phyloP scores from a whole-genome alignment of 139 green algal genomes.

The Chlamydomonas eustigma region DNA sequence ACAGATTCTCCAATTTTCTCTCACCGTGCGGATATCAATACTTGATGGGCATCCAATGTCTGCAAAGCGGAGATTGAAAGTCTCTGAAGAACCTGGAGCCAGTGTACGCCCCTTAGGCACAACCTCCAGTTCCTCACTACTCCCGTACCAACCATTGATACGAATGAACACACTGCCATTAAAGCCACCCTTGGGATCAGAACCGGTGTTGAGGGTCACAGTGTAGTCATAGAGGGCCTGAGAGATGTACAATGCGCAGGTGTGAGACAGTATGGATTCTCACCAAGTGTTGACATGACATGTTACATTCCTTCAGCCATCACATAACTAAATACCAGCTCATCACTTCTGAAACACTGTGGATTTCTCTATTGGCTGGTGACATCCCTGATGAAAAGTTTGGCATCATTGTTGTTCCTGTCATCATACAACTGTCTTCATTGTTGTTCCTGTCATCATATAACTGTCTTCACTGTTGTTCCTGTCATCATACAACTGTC shows the following conservation, averaged over 20 bases:
- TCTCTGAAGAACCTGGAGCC: not conserved
- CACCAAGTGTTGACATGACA: too few species aligned
- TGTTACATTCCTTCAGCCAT: too few species aligned
- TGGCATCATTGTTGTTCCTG: too few species aligned
- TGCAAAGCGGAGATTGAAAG: not conserved
- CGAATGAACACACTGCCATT: conserved; percentile 5
- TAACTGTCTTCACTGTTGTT: too few species aligned
- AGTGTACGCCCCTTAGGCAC: not conserved
- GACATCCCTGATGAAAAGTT: too few species aligned
- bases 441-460: too few species aligned
- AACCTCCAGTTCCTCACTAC: not conserved
- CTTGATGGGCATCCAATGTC: not conserved
- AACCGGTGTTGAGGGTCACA: not conserved
- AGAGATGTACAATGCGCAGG: not conserved
- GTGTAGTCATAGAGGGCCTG: conserved; percentile 13
- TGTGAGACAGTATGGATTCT: too few species aligned
- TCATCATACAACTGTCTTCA: too few species aligned
- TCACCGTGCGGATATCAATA: not conserved
- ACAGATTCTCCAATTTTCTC: conserved; percentile 1
- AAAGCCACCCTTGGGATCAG: not conserved
- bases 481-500: too few species aligned
- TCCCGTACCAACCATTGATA: conserved; percentile 8
- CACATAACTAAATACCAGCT: too few species aligned
- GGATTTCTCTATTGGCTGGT: too few species aligned
- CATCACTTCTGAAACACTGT: too few species aligned